Percentiles rank a stretch among this genome's conserved stretches.
phyloP scores from a whole-genome alignment of 2,329 filamentous ascomycete genomes.

The Claviceps arundinis region DNA sequence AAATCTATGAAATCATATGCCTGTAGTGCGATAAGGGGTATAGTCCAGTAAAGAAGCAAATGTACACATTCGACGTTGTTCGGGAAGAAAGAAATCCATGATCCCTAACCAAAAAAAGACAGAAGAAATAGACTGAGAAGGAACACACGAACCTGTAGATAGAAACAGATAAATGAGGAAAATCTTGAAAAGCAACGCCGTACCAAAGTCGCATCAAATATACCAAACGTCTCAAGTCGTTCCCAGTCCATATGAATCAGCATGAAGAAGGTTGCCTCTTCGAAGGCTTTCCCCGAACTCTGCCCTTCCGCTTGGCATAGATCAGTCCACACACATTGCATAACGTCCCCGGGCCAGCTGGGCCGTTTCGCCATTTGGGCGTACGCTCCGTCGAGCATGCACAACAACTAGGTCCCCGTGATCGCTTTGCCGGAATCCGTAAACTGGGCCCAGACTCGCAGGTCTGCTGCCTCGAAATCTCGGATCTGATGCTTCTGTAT shows the following conservation, averaged over 20 bases:
- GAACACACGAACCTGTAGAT: background rate
- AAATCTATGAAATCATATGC: background rate
- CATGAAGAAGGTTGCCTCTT: conserved; percentile 3
- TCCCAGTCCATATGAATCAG: conserved; percentile 1
- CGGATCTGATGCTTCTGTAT: background rate
- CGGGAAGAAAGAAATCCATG: background rate
- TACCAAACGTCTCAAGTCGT: background rate
- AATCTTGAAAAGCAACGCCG: background rate
- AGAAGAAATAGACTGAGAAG: background rate
- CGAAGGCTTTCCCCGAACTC: background rate
- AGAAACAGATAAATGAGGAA: background rate
- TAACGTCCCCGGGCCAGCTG: conserved; percentile 58
- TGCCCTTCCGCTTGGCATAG: conserved; percentile 14
- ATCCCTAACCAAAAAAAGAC: background rate
- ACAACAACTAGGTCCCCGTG: conserved; percentile 16
- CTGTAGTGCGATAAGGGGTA: background rate
- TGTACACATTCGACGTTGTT: background rate
- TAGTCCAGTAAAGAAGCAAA: background rate
- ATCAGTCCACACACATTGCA: conserved; percentile 61
- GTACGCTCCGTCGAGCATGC: conserved; percentile 57
- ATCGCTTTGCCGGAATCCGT: background rate
- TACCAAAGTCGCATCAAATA: background rate
- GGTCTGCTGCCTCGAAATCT: background rate
- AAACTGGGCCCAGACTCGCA: background rate
- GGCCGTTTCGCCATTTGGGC: conserved; percentile 62